Evolutionary conservation across 2,329 filamentous ascomycete species (phyloP).

Genomic region (Metarhizium brunneum): DNA sequence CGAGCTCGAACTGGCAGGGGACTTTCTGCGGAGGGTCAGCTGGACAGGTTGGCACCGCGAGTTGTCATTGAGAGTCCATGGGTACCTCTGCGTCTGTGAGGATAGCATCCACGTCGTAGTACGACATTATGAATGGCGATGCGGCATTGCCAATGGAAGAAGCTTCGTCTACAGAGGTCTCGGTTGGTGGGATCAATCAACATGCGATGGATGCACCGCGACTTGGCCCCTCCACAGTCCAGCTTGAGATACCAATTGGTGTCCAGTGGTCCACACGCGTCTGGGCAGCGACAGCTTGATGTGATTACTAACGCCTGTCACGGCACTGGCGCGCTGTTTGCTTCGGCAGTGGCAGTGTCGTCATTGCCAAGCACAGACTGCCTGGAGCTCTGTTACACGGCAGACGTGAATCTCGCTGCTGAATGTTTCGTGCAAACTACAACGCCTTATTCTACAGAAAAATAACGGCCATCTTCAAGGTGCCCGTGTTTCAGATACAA

Average conservation of each 20-base stretch:
- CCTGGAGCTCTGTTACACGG: no score
- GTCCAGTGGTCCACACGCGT: background rate
- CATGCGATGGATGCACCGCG: background rate
- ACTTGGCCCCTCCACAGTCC: background rate
- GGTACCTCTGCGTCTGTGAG: slow-evolving; percentile 71
- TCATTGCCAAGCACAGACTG: no score
- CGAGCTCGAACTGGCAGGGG: slow-evolving; percentile 88
- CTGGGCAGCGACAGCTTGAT: background rate
- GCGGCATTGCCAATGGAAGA: background rate
- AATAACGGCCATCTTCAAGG: no score
- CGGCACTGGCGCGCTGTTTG: no score
- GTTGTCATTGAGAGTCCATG: background rate
- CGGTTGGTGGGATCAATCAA: background rate
- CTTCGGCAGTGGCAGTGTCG: no score
- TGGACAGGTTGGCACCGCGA: background rate
- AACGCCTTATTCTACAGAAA: no score
- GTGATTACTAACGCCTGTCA: background rate
- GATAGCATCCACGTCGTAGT: slow-evolving; percentile 80
- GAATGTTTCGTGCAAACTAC: no score
- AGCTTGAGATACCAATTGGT: no score
- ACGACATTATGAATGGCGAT: slow-evolving; percentile 44
- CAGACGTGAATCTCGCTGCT: no score
- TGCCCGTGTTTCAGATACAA: no score
- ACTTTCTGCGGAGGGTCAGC: slow-evolving; percentile 57
- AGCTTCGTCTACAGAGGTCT: no score